Evolutionary conservation across 2,329 filamentous ascomycete species (phyloP), one percentile per base, ranked within the genome.

Genomic region (Anthostomella pinea): DNA sequence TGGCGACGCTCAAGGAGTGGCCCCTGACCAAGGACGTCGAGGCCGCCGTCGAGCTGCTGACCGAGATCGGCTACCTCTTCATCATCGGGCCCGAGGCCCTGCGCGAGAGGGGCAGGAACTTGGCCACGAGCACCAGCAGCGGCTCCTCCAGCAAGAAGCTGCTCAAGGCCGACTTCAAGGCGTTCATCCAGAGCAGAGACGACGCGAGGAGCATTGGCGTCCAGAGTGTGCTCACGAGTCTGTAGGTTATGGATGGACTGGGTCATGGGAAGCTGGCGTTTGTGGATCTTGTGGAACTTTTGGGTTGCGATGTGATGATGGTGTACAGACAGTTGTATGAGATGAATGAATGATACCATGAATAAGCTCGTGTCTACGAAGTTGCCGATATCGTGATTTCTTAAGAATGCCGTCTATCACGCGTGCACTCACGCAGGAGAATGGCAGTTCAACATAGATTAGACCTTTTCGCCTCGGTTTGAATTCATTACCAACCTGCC

Each of bases 61-160:
- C 88, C 17, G 93, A 98, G 69, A 88, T 98, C 40, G 91, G 90
- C 8, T 96, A 90, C 57, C 67, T 98, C 35, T 98, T 98, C 60
- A 95, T 98, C 46, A 87, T 98, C 54, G 87, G 88, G 2, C 79
- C 83, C 8, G 85, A 90, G 62, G 85, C 85, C 22, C 66, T 90
- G 42, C 71, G 79, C 32, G 85, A 90, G 64, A 75, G 85, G 52
- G 75, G 81, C 35, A 70, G 83, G 38, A 79, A 77, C 41, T 63
- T 84, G 41, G 70, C 63, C 58, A 44, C 62, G 61, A 39, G 69
- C 54, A 33, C 62, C 49, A 39, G 60, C 55, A 33, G 59, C 13
- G 38, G 30, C 14, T 10, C 23, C 8, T 43, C 47, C 20, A 70
- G 70, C 16, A 78, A 72, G 56, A 80, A 74, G 60, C 63, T 79